Percentiles rank a stretch among this genome's conserved stretches.
These are phyloP conservation scores for Lachancea thermotolerans DNA, from an alignment of 805 yeast genomes.

Conservation along the genomic window DNA sequence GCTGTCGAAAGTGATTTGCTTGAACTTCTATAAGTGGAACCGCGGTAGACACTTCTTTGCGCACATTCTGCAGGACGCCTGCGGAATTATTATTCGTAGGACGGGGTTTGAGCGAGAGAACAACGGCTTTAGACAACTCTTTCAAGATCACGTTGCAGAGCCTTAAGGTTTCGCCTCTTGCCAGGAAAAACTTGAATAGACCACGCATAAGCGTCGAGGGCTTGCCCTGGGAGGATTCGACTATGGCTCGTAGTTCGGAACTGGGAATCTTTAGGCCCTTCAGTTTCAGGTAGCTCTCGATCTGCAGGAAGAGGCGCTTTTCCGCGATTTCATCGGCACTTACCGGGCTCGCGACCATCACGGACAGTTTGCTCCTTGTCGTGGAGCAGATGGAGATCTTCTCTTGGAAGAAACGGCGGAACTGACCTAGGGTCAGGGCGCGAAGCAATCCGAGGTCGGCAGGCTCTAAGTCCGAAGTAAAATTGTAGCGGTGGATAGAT, in stretches of 20 bases:
- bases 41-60: background rate
- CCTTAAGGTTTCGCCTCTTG: slow-evolving; percentile 37
- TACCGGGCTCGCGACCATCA: slow-evolving; percentile 36
- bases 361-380: slow-evolving; percentile 36
- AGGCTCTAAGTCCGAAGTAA: slow-evolving; percentile 32
- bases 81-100: background rate
- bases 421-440: slow-evolving; percentile 28
- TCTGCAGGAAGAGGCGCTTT: slow-evolving; percentile 34
- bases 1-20: background rate
- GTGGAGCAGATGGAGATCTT: slow-evolving; percentile 34
- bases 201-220: slow-evolving; percentile 35
- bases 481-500: slow-evolving; percentile 36
- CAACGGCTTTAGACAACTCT: slow-evolving; percentile 29
- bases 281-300: slow-evolving; percentile 40
- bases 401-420: slow-evolving; percentile 32
- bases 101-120: background rate
- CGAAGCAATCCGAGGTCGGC: slow-evolving; percentile 32
- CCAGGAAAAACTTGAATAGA: slow-evolving; percentile 37
- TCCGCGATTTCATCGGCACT: slow-evolving; percentile 33
- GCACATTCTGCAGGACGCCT: background rate
- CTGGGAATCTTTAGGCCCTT: slow-evolving; percentile 43
- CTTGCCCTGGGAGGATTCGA: slow-evolving; percentile 35
- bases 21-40: background rate
- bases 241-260: slow-evolving; percentile 34
- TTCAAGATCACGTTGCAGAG: slow-evolving; percentile 31